These are phyloP conservation scores for Candida frijolesensis DNA, from an alignment of 1,139 yeast genomes.

Conservation along the genomic window DNA sequence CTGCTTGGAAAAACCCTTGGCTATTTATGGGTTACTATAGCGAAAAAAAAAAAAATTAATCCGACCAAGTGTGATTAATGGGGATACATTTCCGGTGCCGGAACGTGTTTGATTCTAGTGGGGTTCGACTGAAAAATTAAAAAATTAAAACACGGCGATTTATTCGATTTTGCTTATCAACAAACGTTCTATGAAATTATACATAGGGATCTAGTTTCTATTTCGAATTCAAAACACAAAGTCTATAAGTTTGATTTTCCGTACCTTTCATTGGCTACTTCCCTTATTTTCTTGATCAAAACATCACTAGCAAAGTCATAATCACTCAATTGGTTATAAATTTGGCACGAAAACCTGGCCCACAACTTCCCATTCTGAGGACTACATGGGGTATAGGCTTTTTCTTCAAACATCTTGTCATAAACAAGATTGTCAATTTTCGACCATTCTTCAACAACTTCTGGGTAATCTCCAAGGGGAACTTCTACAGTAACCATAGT, in stretches of 20 bases:
- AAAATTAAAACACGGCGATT: too few relatives aligned
- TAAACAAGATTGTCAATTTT: slow-evolving; percentile 13
- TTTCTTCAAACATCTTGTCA: slow-evolving; percentile 21
- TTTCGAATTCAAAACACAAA: not conserved
- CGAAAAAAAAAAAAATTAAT: too few relatives aligned
- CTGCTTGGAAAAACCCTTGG: too few relatives aligned
- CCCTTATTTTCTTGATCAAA: slow-evolving; percentile 20
- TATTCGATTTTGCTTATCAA: not conserved
- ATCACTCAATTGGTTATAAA: slow-evolving; percentile 59
- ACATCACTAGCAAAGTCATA: slow-evolving; percentile 46
- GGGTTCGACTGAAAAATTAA: too few relatives aligned
- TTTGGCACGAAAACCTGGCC: slow-evolving; percentile 60
- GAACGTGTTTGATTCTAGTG: too few relatives aligned
- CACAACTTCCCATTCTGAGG: slow-evolving; percentile 44
- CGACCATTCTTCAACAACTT: slow-evolving; percentile 14
- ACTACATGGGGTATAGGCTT: slow-evolving; percentile 50
- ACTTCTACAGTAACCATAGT: slow-evolving; percentile 38
- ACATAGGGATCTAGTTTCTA: not conserved
- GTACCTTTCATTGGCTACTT: slow-evolving; percentile 10
- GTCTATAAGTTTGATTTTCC: not conserved
- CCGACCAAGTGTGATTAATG: too few relatives aligned
- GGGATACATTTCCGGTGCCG: too few relatives aligned
- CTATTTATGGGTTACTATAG: too few relatives aligned
- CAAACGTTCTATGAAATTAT: not conserved
- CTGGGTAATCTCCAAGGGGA: slow-evolving; percentile 29